Percentiles rank a stretch among this genome's conserved stretches.
Conservation (phyloP, 2,329 filamentous ascomycete species). For the Arthroderma sp. region DNA sequence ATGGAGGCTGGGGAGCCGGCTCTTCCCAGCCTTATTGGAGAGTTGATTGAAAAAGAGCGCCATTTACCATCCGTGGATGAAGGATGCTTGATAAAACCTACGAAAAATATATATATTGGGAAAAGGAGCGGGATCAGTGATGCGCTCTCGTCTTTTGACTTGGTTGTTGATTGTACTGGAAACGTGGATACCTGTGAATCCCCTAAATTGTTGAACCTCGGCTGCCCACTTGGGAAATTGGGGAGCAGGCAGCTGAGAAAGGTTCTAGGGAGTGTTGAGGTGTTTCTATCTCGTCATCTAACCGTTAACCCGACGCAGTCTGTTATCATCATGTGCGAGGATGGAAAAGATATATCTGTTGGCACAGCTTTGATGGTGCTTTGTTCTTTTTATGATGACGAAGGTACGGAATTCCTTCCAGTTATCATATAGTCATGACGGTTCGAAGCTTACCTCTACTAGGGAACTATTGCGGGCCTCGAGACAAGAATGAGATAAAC, state of each 20-base stretch:
- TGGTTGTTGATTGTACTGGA: conserved; percentile 33
- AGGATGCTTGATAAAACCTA: conserved; percentile 28
- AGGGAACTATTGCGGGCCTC: conserved; percentile 25
- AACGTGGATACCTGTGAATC: conserved; percentile 20
- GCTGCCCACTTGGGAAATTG: conserved; percentile 59
- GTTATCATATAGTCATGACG: conserved; percentile 5
- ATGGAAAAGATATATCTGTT: conserved; percentile 67
- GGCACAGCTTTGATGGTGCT: conserved; percentile 64
- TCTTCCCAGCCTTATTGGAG: conserved; percentile 41
- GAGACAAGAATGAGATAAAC: conserved; percentile 38
- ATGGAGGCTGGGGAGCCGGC: conserved; percentile 55
- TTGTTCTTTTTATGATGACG: conserved; percentile 58
- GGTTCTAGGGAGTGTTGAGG: conserved; percentile 52
- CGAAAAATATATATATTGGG: conserved; percentile 26
- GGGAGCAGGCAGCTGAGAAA: conserved; percentile 73
- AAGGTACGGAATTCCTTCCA: conserved; percentile 37
- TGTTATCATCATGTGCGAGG: conserved; percentile 57
- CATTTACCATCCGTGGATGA: conserved; percentile 15
- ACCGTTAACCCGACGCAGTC: conserved; percentile 21
- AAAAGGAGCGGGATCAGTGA: conserved; percentile 22
- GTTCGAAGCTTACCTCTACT: not conserved
- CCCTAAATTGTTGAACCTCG: conserved; percentile 41
- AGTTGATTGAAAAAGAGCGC: conserved; percentile 27
- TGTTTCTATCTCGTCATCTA: conserved; percentile 39
- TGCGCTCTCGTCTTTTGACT: conserved; percentile 33